These are phyloP conservation scores for Orbilia brochopaga DNA, from an alignment of 2,329 filamentous ascomycete species.

Conservation along the genomic window DNA sequence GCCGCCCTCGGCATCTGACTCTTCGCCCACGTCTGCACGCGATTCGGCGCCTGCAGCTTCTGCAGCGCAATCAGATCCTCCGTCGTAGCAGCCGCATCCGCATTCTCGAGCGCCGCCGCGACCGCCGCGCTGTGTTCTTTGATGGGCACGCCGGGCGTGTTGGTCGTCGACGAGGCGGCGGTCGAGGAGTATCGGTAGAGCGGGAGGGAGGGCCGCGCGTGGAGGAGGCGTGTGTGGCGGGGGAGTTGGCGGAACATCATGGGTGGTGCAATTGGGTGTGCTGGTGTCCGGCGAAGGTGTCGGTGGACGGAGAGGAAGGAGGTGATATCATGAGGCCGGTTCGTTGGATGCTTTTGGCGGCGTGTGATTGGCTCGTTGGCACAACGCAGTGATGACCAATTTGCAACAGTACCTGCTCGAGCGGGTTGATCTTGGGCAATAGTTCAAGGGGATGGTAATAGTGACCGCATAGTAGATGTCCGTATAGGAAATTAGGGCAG, in stretches of 20 bases:
- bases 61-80: conserved; percentile 46
- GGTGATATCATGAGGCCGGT: conserved; percentile 24
- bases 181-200: conserved; percentile 29
- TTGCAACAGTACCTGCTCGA: conserved; percentile 2
- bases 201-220: conserved; percentile 5
- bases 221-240: conserved; percentile 25
- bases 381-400: background rate
- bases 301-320: conserved; percentile 7
- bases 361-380: conserved; percentile 14
- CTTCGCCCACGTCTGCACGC: conserved; percentile 77
- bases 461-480: too few species aligned
- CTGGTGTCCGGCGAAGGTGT: background rate
- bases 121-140: conserved; percentile 12
- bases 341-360: conserved; percentile 9
- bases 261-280: background rate
- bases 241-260: conserved; percentile 42
- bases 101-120: conserved; percentile 20
- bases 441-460: too few species aligned
- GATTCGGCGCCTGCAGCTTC: conserved; percentile 85
- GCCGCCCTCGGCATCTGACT: conserved; percentile 80
- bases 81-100: background rate
- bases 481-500: too few species aligned
- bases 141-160: conserved; percentile 6
- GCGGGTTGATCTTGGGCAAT: background rate
- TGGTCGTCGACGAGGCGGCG: conserved; percentile 14